Conservation (phyloP, 352 stramenopile species). For the Pythium aphanidermatum region DNA sequence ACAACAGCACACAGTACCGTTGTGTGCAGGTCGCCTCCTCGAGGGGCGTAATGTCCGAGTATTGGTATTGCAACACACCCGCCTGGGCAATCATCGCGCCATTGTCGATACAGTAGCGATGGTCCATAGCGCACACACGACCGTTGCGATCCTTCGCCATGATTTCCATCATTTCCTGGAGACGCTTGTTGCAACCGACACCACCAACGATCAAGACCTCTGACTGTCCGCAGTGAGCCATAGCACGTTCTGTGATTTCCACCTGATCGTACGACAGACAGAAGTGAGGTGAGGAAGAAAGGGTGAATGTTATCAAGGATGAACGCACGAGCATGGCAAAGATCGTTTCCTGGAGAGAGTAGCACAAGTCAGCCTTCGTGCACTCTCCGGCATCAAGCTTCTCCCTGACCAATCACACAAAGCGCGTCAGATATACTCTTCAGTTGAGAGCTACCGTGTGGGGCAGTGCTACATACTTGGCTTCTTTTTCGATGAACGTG, state of each 20-base stretch:
- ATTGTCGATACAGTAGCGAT: constrained; percentile 99
- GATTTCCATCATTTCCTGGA: constrained; percentile 97
- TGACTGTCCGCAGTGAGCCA: constrained; percentile 96
- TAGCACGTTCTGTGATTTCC: constrained; percentile 99
- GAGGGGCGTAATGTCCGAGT: constrained; percentile 87
- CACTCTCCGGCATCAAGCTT: constrained; percentile 84
- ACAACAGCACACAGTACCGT: constrained; percentile 37
- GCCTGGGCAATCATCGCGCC: constrained; percentile 99
- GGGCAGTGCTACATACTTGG: constrained; percentile 52
- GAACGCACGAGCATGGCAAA: constrained; percentile 97
- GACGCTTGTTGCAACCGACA: constrained; percentile 92
- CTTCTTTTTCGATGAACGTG: constrained; percentile 94
- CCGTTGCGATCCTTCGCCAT: constrained; percentile 96
- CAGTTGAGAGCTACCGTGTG: too few species aligned
- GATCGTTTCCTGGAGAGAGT: constrained; percentile 98
- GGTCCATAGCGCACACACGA: constrained; percentile 97
- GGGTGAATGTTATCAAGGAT: too few species aligned
- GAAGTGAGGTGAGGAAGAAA: too few species aligned
- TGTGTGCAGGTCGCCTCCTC: constrained; percentile 93
- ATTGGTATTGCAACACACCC: constrained; percentile 96
- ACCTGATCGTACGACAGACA: too few species aligned
- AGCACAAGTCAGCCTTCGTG: constrained; percentile 97
- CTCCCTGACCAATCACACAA: constrained; percentile 26
- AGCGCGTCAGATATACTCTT: too few species aligned
- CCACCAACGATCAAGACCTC: constrained; percentile 99